phyloP scores from a whole-genome alignment of 352 stramenopile genomes.

The Elongisporangium senticosum region DNA sequence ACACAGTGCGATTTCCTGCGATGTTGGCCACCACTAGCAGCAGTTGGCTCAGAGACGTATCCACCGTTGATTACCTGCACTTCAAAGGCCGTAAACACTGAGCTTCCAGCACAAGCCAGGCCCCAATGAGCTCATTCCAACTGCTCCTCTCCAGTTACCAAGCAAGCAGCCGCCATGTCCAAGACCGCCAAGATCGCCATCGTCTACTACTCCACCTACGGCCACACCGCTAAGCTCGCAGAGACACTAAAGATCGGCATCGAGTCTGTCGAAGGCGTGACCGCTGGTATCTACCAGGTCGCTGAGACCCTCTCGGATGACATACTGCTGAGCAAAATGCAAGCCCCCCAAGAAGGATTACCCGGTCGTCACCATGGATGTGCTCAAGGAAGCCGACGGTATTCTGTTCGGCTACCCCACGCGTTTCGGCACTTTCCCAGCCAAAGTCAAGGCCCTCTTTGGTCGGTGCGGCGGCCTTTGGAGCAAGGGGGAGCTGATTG shows the following conservation, averaged over 20 bases:
- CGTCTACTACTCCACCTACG: conserved; percentile 81
- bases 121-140: no score
- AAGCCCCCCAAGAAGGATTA: conserved; percentile 59
- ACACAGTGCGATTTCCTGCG: no score
- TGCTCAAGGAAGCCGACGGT: conserved; percentile 54
- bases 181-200: conserved; percentile 69
- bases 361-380: conserved; percentile 42
- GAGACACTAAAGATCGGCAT: conserved; percentile 60
- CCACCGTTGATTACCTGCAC: neutral
- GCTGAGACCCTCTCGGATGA: conserved; percentile 63
- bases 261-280: conserved; percentile 36
- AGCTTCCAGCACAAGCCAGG: no score
- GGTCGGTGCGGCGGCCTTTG: conserved; percentile 62
- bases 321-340: conserved; percentile 70
- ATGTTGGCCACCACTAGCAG: no score
- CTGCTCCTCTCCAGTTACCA: neutral
- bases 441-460: conserved; percentile 77
- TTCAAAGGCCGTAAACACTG: neutral
- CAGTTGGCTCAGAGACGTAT: no score
- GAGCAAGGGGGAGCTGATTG: conserved; percentile 44
- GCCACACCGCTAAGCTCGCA: conserved; percentile 66
- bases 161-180: conserved; percentile 12
- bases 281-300: conserved; percentile 51
- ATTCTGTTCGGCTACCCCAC: conserved; percentile 73
- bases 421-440: conserved; percentile 49